Base-by-base conservation (phyloP, 176 grass and related monocot species). In the Tillandsia leiboldiana region DNA sequence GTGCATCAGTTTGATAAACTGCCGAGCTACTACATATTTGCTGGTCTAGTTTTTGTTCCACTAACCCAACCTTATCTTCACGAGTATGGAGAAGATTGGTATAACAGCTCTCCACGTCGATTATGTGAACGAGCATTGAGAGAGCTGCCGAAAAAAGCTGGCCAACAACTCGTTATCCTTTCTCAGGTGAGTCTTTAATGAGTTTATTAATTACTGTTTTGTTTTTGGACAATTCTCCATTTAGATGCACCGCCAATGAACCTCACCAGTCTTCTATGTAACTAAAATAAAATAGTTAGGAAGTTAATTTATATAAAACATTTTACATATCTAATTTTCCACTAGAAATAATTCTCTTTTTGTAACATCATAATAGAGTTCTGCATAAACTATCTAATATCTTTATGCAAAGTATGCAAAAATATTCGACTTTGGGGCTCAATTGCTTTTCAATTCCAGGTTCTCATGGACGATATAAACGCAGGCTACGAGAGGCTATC, bases 391-490 rank as follows among this genome's bases (percentile, higher is more conserved):
- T 42, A 42, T 42, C 4, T 42, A 42, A 42, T 7, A 42, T 42
- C 33, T 42, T 33, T 42, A 5, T 42, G 29, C 33, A 42, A 6
- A 18, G 14, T 59, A 17, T 9, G 1, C 58, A 23, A 22, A 48
- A 20, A 13, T 53, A 57, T 67, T 14, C 10, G 15, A 4, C 6
- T 20, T 68, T 59, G 7, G 12, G 54, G 14, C 14, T 10, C 3
- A 2, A 48, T 29, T 9, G 29, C 26, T 67, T 53, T 49, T 15
- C 27, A 12, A 5, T 49, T 61, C 33, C 66, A 77, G 75, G 86
- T 97, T 80, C 70, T 97, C n/a, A 92, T 97, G 82, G 93, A 97
- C 87, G 93, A 97, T 82, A 90, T 97, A 71, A 97, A 92, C 76
- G 78, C 91, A 0, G 93, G 93, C 51, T 97, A 92, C 8, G 93